Conservation (phyloP, 768 basidiomycete species). For the Leccinum arenicola region DNA sequence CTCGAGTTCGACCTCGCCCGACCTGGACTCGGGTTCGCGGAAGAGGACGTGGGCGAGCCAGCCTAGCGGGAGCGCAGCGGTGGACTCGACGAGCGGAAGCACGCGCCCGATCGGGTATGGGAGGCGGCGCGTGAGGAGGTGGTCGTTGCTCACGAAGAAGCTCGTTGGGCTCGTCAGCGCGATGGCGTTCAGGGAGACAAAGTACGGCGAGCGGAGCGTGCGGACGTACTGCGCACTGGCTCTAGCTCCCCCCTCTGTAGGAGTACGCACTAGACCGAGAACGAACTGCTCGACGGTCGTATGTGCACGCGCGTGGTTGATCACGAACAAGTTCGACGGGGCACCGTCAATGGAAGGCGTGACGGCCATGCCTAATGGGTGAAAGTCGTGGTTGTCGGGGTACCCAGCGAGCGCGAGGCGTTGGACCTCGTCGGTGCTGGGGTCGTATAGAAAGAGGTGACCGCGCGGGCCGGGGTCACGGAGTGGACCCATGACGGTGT, state of each 20-base stretch:
- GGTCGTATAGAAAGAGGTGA: constrained; percentile 55
- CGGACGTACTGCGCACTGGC: constrained; percentile 48
- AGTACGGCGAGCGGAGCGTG: constrained; percentile 56
- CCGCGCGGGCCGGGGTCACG: constrained; percentile 56
- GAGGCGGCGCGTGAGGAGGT: constrained; percentile 61
- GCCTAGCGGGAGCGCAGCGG: constrained; percentile 54
- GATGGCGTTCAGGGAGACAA: constrained; percentile 65
- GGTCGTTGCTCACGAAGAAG: constrained; percentile 75
- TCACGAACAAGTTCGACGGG: constrained; percentile 55
- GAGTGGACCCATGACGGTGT: constrained; percentile 75
- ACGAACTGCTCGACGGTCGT: constrained; percentile 70
- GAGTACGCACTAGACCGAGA: constrained; percentile 43
- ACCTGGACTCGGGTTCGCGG: constrained; percentile 14
- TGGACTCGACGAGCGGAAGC: constrained; percentile 52
- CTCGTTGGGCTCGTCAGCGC: constrained; percentile 62
- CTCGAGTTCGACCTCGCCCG: constrained; percentile 12
- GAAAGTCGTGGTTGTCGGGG: constrained; percentile 60
- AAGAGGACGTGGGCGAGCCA: constrained; percentile 59
- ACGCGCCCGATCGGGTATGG: constrained; percentile 47
- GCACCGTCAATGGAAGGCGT: constrained; percentile 49
- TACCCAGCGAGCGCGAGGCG: constrained; percentile 49
- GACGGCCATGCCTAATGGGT: constrained; percentile 65
- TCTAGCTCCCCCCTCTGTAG: constrained; percentile 20
- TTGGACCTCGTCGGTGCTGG: constrained; percentile 27
- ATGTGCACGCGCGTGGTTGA: constrained; percentile 63